These are phyloP conservation scores for Tylopilus subfusipes DNA, from an alignment of 768 basidiomycete genomes.

Conservation along the genomic window DNA sequence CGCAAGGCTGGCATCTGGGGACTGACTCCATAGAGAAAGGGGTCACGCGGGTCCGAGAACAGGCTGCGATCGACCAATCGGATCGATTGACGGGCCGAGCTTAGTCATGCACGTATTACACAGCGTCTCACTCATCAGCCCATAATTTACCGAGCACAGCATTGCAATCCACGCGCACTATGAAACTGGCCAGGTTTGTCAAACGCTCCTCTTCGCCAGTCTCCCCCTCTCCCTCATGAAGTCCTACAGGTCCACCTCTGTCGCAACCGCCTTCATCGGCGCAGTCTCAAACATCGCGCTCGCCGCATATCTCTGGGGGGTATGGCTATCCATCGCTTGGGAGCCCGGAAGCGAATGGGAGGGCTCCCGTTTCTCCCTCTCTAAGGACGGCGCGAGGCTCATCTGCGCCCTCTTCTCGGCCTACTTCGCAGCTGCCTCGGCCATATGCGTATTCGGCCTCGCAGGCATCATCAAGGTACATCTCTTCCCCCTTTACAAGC, in stretches of 20 bases:
- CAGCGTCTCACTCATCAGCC: slow-evolving; percentile 12
- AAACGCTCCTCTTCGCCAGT: not conserved
- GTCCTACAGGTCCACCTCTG: slow-evolving; percentile 33
- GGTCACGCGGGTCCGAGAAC: not conserved
- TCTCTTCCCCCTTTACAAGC: slow-evolving; percentile 11
- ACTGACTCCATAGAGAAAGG: slow-evolving; percentile 38
- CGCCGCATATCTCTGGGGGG: slow-evolving; percentile 39
- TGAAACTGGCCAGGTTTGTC: slow-evolving; percentile 1
- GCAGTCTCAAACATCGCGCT: slow-evolving; percentile 40
- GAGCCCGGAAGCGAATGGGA: slow-evolving; percentile 51
- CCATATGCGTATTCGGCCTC: slow-evolving; percentile 63
- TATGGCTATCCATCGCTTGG: slow-evolving; percentile 44
- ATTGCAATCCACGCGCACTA: slow-evolving; percentile 1
- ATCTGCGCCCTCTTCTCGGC: slow-evolving; percentile 61
- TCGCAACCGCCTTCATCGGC: slow-evolving; percentile 38
- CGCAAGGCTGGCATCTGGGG: slow-evolving; percentile 88
- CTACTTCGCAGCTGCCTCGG: slow-evolving; percentile 64
- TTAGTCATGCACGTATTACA: slow-evolving; percentile 13
- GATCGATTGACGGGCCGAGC: not conserved
- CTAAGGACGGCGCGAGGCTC: slow-evolving; percentile 40
- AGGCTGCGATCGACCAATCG: not conserved
- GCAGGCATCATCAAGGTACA: slow-evolving; percentile 66
- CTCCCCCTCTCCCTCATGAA: slow-evolving; percentile 4
- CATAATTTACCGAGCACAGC: slow-evolving; percentile 1
- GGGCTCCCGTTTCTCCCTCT: slow-evolving; percentile 38